phyloP scores from a whole-genome alignment of 2,329 filamentous ascomycete species.

The Diplodia mutila region DNA sequence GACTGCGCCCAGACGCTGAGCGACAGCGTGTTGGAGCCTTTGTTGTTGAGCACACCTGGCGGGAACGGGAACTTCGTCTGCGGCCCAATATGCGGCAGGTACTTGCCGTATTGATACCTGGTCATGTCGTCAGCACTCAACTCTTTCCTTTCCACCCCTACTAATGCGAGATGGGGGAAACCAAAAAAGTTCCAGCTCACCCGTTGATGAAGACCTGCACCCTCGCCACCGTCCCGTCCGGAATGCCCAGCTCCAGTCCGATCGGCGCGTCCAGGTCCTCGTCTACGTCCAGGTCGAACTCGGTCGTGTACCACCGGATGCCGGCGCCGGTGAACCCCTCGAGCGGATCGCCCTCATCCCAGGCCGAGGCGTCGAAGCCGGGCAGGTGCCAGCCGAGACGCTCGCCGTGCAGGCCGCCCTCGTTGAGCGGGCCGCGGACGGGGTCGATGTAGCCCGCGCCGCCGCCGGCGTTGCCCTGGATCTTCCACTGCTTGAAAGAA shows the following conservation, averaged over 20 bases:
- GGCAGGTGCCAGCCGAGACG: slow-evolving; percentile 64
- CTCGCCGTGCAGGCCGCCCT: slow-evolving; percentile 63
- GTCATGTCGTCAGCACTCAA: background rate
- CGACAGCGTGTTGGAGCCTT: slow-evolving; percentile 61
- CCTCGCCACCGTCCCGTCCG: slow-evolving; percentile 49
- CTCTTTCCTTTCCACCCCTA: no score
- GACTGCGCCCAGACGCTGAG: slow-evolving; percentile 63
- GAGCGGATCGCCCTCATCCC: slow-evolving; percentile 43
- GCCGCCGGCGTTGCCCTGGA: slow-evolving; percentile 61
- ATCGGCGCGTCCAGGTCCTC: slow-evolving; percentile 59
- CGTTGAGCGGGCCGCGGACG: slow-evolving; percentile 59
- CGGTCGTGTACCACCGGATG: slow-evolving; percentile 60
- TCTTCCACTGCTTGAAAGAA: slow-evolving; percentile 52
- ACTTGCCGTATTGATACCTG: slow-evolving; percentile 59
- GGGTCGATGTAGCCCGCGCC: slow-evolving; percentile 54
- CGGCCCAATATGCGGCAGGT: slow-evolving; percentile 63
- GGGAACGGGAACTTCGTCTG: slow-evolving; percentile 65
- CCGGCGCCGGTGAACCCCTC: slow-evolving; percentile 55
- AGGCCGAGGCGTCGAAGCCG: slow-evolving; percentile 55
- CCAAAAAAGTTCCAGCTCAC: background rate
- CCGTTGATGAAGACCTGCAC: slow-evolving; percentile 67
- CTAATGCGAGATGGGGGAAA: no score
- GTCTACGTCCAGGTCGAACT: slow-evolving; percentile 56
- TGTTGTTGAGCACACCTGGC: slow-evolving; percentile 61
- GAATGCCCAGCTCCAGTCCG: slow-evolving; percentile 56